Evolutionary conservation across 306 rosid species (phyloP).

Genomic region (Bauhinia variegata): DNA sequence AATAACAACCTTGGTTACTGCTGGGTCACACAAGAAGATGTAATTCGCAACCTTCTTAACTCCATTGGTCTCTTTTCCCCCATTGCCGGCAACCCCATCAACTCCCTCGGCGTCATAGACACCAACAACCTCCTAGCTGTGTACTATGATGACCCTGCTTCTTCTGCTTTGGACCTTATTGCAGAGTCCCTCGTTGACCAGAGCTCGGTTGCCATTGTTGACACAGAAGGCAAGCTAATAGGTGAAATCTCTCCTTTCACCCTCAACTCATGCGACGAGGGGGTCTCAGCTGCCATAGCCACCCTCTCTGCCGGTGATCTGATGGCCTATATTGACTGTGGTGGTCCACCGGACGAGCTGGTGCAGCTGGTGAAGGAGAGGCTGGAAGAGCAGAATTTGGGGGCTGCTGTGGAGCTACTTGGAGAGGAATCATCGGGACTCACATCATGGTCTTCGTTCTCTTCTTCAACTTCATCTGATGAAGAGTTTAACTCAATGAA

Average conservation of each 20-base stretch:
- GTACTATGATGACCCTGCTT: constrained; percentile 64
- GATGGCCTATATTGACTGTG: constrained; percentile 67
- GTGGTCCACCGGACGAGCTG: constrained; percentile 75
- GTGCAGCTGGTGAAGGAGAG: constrained; percentile 71
- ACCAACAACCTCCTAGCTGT: constrained; percentile 46
- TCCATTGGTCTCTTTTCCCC: constrained; percentile 68
- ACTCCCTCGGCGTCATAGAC: constrained; percentile 60
- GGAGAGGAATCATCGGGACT: constrained; percentile 55
- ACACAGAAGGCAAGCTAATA: constrained; percentile 47
- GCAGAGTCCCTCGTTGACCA: constrained; percentile 48
- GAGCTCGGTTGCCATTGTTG: constrained; percentile 72
- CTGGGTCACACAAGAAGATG: constrained; percentile 90
- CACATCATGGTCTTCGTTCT: constrained; percentile 56
- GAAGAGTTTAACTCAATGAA: constrained; percentile 63
- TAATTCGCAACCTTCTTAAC: constrained; percentile 78
- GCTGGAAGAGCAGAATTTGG: constrained; percentile 49
- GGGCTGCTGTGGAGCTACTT: constrained; percentile 55
- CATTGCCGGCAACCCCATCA: constrained; percentile 49
- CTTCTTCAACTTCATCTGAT: constrained; percentile 67
- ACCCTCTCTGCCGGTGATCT: constrained; percentile 78
- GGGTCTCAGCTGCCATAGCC: constrained; percentile 53
- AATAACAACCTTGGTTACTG: constrained; percentile 55
- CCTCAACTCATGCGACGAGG: constrained; percentile 64
- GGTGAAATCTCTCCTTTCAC: constrained; percentile 80
- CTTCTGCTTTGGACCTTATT: constrained; percentile 62